Percentiles rank a stretch among this genome's conserved stretches.
Conservation (phyloP, 208 protist genomes). For the Borovskyia barvae region DNA sequence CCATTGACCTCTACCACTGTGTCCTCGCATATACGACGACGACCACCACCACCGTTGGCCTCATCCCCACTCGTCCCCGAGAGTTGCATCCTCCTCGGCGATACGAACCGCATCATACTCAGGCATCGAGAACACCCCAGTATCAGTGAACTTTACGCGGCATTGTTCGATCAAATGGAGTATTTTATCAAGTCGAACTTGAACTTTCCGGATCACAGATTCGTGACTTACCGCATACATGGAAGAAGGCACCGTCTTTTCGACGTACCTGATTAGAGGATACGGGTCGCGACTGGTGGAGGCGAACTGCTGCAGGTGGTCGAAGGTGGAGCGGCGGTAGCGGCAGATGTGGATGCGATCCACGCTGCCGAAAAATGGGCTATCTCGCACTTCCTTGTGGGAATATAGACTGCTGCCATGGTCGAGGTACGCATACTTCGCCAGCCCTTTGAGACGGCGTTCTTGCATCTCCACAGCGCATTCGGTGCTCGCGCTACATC, state of each 20-base stretch:
- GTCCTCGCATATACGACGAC: too few relatives aligned
- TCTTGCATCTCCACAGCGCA: conserved; percentile 30
- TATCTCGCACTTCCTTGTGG: conserved; percentile 63
- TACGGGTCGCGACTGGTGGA: conserved; percentile 6
- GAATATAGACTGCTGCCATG: conserved; percentile 85
- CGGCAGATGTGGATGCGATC: conserved; percentile 64
- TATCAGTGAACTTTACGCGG: conserved; percentile 32
- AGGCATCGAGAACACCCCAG: conserved; percentile 61
- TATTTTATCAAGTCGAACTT: conserved; percentile 69
- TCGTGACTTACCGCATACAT: conserved; percentile 53
- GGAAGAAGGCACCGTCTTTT: conserved; percentile 18
- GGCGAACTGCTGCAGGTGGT: conserved; percentile 30
- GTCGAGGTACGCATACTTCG: conserved; percentile 83
- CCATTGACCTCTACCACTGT: too few relatives aligned
- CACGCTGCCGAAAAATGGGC: conserved; percentile 59
- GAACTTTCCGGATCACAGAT: conserved; percentile 45
- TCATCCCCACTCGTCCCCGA: conserved; percentile 29
- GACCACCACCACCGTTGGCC: too few relatives aligned
- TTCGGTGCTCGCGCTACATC: conserved; percentile 56
- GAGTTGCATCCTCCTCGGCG: conserved; percentile 46
- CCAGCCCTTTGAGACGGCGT: conserved; percentile 49
- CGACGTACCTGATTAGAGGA: conserved; percentile 41
- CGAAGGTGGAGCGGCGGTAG: conserved; percentile 59
- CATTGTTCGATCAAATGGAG: conserved; percentile 53
- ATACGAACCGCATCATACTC: conserved; percentile 66